phyloP scores from a whole-genome alignment of 2,329 filamentous ascomycete genomes.

The Scortechinia acanthostroma region DNA sequence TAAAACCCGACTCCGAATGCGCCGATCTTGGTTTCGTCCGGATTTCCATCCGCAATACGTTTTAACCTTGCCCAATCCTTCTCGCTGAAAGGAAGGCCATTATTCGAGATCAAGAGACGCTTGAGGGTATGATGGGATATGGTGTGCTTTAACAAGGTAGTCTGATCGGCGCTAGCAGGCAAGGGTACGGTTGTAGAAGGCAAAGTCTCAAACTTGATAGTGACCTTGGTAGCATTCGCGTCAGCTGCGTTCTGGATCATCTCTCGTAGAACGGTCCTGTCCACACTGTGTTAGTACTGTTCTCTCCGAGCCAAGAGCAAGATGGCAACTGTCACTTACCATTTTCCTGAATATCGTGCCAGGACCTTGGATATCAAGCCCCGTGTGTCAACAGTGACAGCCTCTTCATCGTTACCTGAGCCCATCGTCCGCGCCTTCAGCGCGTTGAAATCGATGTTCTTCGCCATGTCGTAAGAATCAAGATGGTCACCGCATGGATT shows the following conservation, averaged over 20 bases:
- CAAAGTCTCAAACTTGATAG: conserved; percentile 62
- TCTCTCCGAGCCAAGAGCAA: no score
- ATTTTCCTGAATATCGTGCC: conserved; percentile 69
- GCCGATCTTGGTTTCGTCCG: conserved; percentile 72
- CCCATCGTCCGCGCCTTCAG: conserved; percentile 1
- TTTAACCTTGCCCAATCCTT: conserved; percentile 69
- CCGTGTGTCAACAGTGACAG: conserved; percentile 70
- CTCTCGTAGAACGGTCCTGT: conserved; percentile 46
- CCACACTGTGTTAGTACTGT: no score
- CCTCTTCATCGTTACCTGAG: conserved; percentile 59
- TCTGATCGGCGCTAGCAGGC: conserved; percentile 35
- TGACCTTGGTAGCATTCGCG: conserved; percentile 60
- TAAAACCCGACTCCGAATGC: conserved; percentile 74
- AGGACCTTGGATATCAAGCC: conserved; percentile 72
- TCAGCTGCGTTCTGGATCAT: conserved; percentile 74
- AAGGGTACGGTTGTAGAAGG: conserved; percentile 54
- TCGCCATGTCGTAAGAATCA: neutral
- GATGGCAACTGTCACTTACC: no score
- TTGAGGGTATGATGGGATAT: conserved; percentile 60
- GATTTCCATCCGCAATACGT: conserved; percentile 72
- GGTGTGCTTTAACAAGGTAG: conserved; percentile 52
- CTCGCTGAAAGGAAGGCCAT: conserved; percentile 58
- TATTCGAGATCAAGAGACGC: conserved; percentile 61
- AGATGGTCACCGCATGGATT: no score
- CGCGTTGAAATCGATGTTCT: neutral